Evolutionary conservation across 331 rosid genomes (phyloP).

Genomic region (Saraca asoca): DNA sequence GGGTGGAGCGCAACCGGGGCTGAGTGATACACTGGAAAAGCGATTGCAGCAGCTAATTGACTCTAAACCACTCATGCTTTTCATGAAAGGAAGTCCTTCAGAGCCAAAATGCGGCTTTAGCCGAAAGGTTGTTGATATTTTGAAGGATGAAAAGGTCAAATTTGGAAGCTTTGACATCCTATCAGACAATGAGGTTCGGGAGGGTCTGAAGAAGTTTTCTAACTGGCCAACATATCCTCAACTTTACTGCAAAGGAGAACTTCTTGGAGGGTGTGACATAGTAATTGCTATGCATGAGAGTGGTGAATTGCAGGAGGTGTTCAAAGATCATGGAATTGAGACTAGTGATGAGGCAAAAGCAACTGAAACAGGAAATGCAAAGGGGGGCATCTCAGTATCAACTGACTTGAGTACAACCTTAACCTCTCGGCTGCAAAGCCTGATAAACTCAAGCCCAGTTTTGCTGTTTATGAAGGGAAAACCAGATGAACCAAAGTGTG

Average conservation of each 20-base stretch:
- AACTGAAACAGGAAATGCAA: conserved; percentile 49
- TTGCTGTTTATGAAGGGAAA: conserved; percentile 90
- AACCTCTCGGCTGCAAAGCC: conserved; percentile 57
- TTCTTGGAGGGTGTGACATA: conserved; percentile 93
- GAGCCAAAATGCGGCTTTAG: conserved; percentile 90
- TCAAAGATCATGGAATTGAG: conserved; percentile 73
- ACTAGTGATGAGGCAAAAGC: conserved; percentile 39
- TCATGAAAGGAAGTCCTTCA: conserved; percentile 91
- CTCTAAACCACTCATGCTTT: conserved; percentile 66
- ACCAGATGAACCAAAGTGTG: conserved; percentile 88
- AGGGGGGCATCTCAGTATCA: conserved; percentile 63
- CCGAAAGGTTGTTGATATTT: conserved; percentile 67
- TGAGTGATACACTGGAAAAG: conserved; percentile 44
- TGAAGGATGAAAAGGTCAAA: conserved; percentile 73
- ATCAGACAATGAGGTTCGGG: conserved; percentile 71
- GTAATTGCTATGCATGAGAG: conserved; percentile 85
- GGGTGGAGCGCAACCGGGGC: conserved; percentile 48
- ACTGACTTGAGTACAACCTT: conserved; percentile 66
- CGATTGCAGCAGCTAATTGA: conserved; percentile 62
- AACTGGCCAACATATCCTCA: conserved; percentile 98
- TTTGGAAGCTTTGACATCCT: conserved; percentile 87
- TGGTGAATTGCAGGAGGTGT: conserved; percentile 78
- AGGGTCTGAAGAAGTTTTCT: conserved; percentile 77
- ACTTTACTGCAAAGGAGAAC: conserved; percentile 91
- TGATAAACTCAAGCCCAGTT: conserved; percentile 70